These are phyloP conservation scores for Avena eriantha DNA, from an alignment of 176 grass and related monocot genomes.

Conservation along the genomic window DNA sequence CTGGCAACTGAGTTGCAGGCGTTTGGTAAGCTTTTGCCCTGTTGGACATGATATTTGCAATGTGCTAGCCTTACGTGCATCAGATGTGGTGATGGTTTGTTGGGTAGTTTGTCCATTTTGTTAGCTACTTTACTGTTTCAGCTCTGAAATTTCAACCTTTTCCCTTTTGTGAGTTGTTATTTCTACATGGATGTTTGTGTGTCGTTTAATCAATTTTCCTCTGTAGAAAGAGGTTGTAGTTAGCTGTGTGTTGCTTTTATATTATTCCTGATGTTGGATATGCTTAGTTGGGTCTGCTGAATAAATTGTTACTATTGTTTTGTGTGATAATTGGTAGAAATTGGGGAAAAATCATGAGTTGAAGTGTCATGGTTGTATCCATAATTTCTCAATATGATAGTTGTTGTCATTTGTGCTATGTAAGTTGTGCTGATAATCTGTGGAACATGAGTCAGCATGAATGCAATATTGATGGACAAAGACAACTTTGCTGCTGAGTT, in stretches of 20 bases:
- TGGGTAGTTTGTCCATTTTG: background rate
- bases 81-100: background rate
- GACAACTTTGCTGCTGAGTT: background rate
- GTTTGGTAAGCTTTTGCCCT: background rate
- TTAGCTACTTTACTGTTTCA: background rate
- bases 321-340: background rate
- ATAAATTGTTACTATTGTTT: background rate
- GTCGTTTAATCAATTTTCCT: background rate
- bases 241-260: background rate
- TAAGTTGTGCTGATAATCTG: constrained; percentile 8
- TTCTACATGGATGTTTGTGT: background rate
- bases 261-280: background rate
- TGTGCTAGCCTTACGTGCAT: background rate
- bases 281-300: background rate
- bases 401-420: background rate
- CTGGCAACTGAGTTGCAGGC: background rate
- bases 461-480: background rate
- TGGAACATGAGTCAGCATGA: background rate
- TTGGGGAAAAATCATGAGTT: background rate
- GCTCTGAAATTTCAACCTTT: background rate
- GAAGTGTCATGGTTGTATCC: background rate
- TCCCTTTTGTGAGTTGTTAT: background rate
- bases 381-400: background rate
- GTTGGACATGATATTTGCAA: background rate
- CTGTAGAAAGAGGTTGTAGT: background rate